These are phyloP conservation scores for Xylaria polymorpha DNA, from an alignment of 2,329 filamentous ascomycete genomes.

Conservation along the genomic window DNA sequence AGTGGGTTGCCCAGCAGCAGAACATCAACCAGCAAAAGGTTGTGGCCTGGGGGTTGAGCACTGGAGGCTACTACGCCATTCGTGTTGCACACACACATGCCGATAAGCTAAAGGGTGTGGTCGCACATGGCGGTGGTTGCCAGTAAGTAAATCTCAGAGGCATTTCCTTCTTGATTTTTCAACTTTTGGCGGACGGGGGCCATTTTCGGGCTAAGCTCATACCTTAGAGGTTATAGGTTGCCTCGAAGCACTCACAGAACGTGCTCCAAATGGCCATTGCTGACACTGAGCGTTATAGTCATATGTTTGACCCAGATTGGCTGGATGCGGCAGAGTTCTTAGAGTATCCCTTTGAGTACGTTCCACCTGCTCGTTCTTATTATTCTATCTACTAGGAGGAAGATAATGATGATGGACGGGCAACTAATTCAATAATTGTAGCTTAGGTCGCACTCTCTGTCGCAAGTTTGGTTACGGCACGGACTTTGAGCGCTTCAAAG, in stretches of 20 bases:
- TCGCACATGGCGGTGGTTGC: conserved; percentile 66
- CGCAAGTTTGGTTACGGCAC: conserved; percentile 46
- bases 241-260: no score
- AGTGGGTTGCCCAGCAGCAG: conserved; percentile 62
- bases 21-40: conserved; percentile 60
- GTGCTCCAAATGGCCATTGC: no score
- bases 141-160: conserved; percentile 41
- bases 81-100: conserved; percentile 68
- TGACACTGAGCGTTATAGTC: conserved; percentile 31
- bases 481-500: conserved; percentile 49
- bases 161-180: neutral
- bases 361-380: neutral
- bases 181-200: no score
- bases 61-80: conserved; percentile 69
- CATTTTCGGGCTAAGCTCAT: no score
- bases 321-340: conserved; percentile 64
- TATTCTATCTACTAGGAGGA: no score
- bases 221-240: no score
- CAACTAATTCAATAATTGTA: conserved; percentile 29
- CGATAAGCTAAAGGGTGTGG: conserved; percentile 61
- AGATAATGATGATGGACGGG: neutral
- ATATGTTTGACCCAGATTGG: conserved; percentile 68
- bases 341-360: conserved; percentile 69
- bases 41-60: conserved; percentile 67
- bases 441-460: conserved; percentile 47